A percentile compares a stretch with the other conserved stretches of the same genome.
Conservation (phyloP, 1,139 yeast species). For the Eremothecium sinecaudum region DNA sequence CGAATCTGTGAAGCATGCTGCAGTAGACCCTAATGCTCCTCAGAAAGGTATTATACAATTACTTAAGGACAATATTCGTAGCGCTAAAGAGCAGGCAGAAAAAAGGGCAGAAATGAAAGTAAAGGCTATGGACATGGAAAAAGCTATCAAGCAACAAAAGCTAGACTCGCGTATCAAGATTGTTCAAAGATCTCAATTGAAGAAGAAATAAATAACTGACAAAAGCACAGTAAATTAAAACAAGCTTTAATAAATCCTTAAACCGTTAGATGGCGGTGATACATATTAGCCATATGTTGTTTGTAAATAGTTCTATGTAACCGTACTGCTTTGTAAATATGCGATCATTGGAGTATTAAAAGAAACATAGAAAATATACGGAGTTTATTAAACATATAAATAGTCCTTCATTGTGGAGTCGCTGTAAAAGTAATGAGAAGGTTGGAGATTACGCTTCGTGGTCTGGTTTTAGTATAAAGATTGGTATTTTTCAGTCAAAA, state of each 20-base stretch:
- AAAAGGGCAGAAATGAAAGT: constrained; percentile 32
- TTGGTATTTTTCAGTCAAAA: constrained; percentile 11
- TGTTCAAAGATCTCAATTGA: constrained; percentile 27
- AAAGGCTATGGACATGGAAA: constrained; percentile 28
- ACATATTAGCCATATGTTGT: neutral
- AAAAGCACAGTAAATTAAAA: too few species aligned
- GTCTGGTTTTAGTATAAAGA: too few species aligned
- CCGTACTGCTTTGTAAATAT: neutral
- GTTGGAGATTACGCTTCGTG: too few species aligned
- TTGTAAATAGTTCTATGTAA: neutral
- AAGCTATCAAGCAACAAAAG: constrained; percentile 28
- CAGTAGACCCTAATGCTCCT: constrained; percentile 32
- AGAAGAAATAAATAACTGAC: constrained; percentile 8
- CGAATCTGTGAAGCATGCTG: constrained; percentile 46
- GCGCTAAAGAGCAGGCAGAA: constrained; percentile 45
- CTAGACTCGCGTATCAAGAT: constrained; percentile 31
- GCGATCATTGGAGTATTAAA: constrained; percentile 1
- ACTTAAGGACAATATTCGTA: constrained; percentile 53
- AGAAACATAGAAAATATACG: neutral
- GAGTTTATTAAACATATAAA: constrained; percentile 2
- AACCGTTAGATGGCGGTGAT: too few species aligned
- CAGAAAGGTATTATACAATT: constrained; percentile 40
- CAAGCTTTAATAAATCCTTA: too few species aligned
- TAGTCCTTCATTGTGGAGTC: constrained; percentile 2
- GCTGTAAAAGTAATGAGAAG: too few species aligned